Base-by-base conservation (phyloP, 2,329 filamentous ascomycete species). In the Xylariales sp. region DNA sequence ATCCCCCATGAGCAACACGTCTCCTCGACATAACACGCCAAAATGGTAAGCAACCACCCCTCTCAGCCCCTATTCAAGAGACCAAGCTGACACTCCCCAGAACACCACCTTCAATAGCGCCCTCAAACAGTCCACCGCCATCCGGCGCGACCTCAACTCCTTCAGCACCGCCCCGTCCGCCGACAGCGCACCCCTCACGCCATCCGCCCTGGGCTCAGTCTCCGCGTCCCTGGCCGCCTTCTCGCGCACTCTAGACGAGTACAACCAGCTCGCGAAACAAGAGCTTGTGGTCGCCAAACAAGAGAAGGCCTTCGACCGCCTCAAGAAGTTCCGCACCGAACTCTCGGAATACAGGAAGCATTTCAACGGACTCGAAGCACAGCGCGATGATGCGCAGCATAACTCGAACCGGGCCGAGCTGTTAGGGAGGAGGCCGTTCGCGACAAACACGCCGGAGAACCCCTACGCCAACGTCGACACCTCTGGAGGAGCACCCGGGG, bases 281-380 rank as follows among this genome's bases (percentile, higher is more conserved):
- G 93, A 98, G 64, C 80, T 95, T 22, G 90, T 95, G 43, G 78
- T 86, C 4, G 84, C 87, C 45, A 98, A 97, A 66, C 87, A 95
- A 53, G 84, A 93, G 46, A 95, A 97, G 59, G 93, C 91, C 1
- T 74, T 80, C 49, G 88, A 94, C 59, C 80, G 93, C 32, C 75
- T 95, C 44, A 86, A 86, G 63, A 88, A 82, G 54, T 98, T 98
- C 66, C 82, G 88, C 44, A 65, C 75, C 31, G 91, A 97, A 58
- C 76, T 97, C 3, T 68, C 82, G 38, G 87, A 90, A 41, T 95
- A 89, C 61, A 78, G 88, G 25, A 66, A 78, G 16, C 82, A 87
- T 53, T 84, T 96, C 52, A 86, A 90, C 51, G 73, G 76, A 25
- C 68, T 96, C 38, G 93, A 90, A 60, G 74, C 80, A 46, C 80